phyloP scores from a whole-genome alignment of 805 yeast species.

The Metschnikowia colocasiae region DNA sequence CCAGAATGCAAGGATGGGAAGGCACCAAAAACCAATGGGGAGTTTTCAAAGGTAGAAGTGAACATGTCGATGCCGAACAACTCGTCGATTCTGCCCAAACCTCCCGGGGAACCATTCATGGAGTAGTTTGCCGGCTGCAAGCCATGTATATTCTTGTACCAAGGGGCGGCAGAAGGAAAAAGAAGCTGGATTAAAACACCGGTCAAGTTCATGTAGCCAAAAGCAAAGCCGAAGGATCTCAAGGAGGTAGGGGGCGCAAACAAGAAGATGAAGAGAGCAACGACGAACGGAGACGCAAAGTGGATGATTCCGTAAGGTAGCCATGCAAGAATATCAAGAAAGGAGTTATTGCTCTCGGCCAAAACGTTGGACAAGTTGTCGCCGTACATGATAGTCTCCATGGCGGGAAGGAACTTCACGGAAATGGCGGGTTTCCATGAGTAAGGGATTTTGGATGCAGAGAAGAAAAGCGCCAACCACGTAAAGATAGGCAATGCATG shows the following conservation, averaged over 20 bases:
- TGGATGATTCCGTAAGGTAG: constrained; percentile 90
- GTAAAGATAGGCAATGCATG: constrained; percentile 79
- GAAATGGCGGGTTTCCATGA: constrained; percentile 81
- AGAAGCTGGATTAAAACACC: constrained; percentile 81
- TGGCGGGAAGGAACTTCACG: constrained; percentile 83
- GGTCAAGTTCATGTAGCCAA: constrained; percentile 87
- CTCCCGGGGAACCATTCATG: constrained; percentile 95
- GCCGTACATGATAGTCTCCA: constrained; percentile 89
- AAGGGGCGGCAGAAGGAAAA: constrained; percentile 96
- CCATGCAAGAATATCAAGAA: constrained; percentile 88
- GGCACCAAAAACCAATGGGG: constrained; percentile 95
- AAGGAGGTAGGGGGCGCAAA: constrained; percentile 90
- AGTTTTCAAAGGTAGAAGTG: constrained; percentile 74
- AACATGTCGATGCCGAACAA: constrained; percentile 78
- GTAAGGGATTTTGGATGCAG: constrained; percentile 69
- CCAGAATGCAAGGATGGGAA: constrained; percentile 85
- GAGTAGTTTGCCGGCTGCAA: constrained; percentile 85
- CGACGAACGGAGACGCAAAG: constrained; percentile 85
- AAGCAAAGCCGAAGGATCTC: constrained; percentile 83
- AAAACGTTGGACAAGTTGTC: constrained; percentile 82
- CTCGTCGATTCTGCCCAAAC: constrained; percentile 80
- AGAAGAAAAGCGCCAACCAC: constrained; percentile 81
- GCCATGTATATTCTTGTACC: constrained; percentile 87
- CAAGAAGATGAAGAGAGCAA: constrained; percentile 70
- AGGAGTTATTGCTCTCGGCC: constrained; percentile 63